These are phyloP conservation scores for Acmispon strigosus DNA, from an alignment of 306 rosid genomes.

Conservation along the genomic window DNA sequence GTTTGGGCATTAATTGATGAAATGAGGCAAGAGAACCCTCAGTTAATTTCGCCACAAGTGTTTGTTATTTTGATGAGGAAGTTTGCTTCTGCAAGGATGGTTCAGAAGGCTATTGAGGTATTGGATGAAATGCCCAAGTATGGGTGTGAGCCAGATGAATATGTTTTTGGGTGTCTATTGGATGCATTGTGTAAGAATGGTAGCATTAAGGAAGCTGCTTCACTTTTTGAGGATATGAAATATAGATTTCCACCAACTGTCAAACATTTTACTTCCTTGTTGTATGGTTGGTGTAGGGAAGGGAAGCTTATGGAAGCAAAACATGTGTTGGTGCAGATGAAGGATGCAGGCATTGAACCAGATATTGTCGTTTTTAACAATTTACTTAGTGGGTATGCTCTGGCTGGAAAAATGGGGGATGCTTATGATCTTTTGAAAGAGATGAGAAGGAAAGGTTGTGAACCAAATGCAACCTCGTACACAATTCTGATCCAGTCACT, in stretches of 20 bases:
- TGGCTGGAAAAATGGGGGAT: constrained; percentile 67
- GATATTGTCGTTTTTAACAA: constrained; percentile 77
- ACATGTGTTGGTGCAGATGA: constrained; percentile 66
- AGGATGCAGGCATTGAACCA: constrained; percentile 55
- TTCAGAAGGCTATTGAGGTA: constrained; percentile 65
- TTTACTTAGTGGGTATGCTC: constrained; percentile 68
- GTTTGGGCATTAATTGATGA: constrained; percentile 83
- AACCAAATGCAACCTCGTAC: constrained; percentile 59
- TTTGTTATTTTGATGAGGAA: constrained; percentile 75
- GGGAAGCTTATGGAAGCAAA: constrained; percentile 81
- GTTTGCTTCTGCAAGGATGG: constrained; percentile 84
- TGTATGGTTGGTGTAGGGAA: constrained; percentile 90
- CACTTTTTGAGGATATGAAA: constrained; percentile 71
- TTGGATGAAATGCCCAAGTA: constrained; percentile 88
- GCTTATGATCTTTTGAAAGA: constrained; percentile 70
- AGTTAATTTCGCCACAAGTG: constrained; percentile 48
- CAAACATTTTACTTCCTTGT: constrained; percentile 72
- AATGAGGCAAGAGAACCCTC: constrained; percentile 68
- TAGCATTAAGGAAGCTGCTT: constrained; percentile 67
- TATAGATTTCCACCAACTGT: constrained; percentile 43
- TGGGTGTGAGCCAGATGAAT: constrained; percentile 73
- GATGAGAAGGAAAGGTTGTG: constrained; percentile 60
- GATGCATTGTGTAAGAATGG: constrained; percentile 91
- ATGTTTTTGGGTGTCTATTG: constrained; percentile 73
- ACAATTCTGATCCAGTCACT: constrained; percentile 71